Evolutionary conservation across 768 basidiomycete species (phyloP).

Genomic region (Hortiboletus flavorubellus): DNA sequence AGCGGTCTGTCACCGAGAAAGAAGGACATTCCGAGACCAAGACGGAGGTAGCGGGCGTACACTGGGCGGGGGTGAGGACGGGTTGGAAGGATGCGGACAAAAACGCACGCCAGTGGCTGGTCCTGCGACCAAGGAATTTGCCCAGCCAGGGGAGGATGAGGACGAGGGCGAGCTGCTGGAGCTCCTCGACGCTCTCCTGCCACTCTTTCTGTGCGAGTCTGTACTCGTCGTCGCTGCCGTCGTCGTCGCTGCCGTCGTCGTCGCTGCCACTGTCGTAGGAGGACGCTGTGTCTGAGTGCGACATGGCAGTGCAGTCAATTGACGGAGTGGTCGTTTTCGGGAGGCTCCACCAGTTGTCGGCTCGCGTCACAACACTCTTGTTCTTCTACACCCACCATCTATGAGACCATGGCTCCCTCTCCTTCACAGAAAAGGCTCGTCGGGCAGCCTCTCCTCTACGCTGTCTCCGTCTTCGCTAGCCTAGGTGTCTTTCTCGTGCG

Average conservation of each 20-base stretch:
- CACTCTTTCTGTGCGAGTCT: slow-evolving; percentile 84
- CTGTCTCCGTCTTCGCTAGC: slow-evolving; percentile 77
- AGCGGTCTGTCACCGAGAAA: slow-evolving; percentile 43
- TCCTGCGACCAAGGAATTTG: slow-evolving; percentile 83
- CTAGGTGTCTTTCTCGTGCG: slow-evolving; percentile 82
- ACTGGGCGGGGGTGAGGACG: slow-evolving; percentile 39
- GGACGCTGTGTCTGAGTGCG: slow-evolving; percentile 51
- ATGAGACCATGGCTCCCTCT: slow-evolving; percentile 53
- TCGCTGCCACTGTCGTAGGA: slow-evolving; percentile 45
- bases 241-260: slow-evolving; percentile 55
- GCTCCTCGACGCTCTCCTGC: slow-evolving; percentile 85
- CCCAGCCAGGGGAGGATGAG: slow-evolving; percentile 85
- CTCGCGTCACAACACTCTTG: slow-evolving; percentile 14
- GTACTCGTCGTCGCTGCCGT: slow-evolving; percentile 76
- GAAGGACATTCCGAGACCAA: slow-evolving; percentile 64
- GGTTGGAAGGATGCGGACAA: background rate
- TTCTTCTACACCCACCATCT: slow-evolving; percentile 17
- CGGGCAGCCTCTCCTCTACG: slow-evolving; percentile 74
- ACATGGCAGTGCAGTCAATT: slow-evolving; percentile 39
- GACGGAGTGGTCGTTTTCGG: no score
- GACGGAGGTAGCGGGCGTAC: slow-evolving; percentile 64
- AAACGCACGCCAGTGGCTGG: slow-evolving; percentile 79
- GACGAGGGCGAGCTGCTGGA: slow-evolving; percentile 75
- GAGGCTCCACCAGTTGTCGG: no score
- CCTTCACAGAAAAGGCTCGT: slow-evolving; percentile 54